Evolutionary conservation across 139 green algal species (phyloP), one percentile per base, ranked within the genome.

Genomic region (Gonium pectorale): DNA sequence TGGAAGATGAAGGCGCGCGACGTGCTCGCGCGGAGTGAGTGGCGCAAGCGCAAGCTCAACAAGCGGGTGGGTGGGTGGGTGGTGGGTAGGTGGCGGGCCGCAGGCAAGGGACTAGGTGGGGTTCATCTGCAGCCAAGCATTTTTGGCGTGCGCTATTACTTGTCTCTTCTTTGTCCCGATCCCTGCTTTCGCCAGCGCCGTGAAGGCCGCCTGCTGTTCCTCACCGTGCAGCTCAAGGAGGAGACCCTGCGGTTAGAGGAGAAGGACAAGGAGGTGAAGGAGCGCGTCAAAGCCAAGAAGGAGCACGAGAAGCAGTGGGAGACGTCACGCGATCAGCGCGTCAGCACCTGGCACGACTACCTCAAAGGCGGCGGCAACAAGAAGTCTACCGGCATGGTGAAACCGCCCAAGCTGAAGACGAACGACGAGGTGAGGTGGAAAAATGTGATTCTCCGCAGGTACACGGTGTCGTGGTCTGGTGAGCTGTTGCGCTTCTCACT

Each of bases 261-360:
- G 83, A 93, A 95, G 79, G 87, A 94, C 52, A 80, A 90, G 67
- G 89, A 94, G 75, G 71, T 70, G 24, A 74, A 87, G 43, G 91
- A 90, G 33, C 87, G 86, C 74, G 62, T 86, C 68, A 97, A 97
- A 83, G 63, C 87, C 29, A 81, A 87, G 83, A 87, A 87, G 64
- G 88, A 97, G 79, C 86, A 95, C 60, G 88, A 96, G 29, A 94
- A 98, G 87, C 79, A 92, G 60, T 98, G 95, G 96, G 96, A 98
- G 90, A 91, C 87, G n/a, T 93, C 73, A 4, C 90, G 96, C 3
- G 95, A 98, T 31, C 83, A 87, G 35, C 91, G 96, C 11, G 94
- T 98, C 38, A 92, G 89, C 44, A 93, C 67, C 11, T 98, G 96
- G 96, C 89, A 95, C 4, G 91, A 95, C n/a, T 91, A 87, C 66